Evolutionary conservation across 495 filamentous ascomycete species (phyloP).

Genomic region (Aspergillus affinis): DNA sequence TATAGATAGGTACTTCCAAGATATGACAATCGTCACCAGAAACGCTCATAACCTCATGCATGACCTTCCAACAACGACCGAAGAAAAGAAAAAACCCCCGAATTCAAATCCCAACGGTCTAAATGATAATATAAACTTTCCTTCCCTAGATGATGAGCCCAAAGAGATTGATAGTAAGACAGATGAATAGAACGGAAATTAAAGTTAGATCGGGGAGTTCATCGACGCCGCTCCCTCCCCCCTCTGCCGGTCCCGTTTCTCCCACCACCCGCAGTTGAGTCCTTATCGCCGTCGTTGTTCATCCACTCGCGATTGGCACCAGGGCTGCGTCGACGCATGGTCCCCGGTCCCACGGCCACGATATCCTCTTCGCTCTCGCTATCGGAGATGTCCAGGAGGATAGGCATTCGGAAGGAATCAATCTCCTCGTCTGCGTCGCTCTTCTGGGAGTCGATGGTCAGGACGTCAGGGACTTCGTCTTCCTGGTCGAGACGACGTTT

Average conservation of each 20-base stretch:
- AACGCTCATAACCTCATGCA: neutral
- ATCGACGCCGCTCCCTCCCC: slow-evolving; percentile 21
- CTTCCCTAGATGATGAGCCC: neutral
- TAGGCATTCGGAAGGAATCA: slow-evolving; percentile 78
- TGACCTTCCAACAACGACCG: neutral
- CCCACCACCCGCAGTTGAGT: slow-evolving; percentile 19
- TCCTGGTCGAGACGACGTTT: slow-evolving; percentile 86
- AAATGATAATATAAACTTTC: neutral
- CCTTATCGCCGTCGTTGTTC: slow-evolving; percentile 42
- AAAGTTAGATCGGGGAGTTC: neutral
- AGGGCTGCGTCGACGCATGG: slow-evolving; percentile 74
- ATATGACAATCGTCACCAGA: neutral
- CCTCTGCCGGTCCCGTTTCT: slow-evolving; percentile 28
- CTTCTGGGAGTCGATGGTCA: slow-evolving; percentile 69
- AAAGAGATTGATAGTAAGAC: slow-evolving; percentile 5
- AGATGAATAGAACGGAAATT: slow-evolving; percentile 4
- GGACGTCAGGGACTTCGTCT: slow-evolving; percentile 84
- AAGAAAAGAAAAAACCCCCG: neutral
- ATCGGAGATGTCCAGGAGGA: slow-evolving; percentile 76
- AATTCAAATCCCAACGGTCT: neutral
- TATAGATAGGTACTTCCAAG: neutral
- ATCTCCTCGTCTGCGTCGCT: slow-evolving; percentile 50
- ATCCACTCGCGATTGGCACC: slow-evolving; percentile 48
- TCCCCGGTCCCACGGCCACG: slow-evolving; percentile 78
- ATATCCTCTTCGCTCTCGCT: slow-evolving; percentile 86